Base-by-base conservation (phyloP, 2,329 filamentous ascomycete genomes). In the Colletotrichum theobromicola region DNA sequence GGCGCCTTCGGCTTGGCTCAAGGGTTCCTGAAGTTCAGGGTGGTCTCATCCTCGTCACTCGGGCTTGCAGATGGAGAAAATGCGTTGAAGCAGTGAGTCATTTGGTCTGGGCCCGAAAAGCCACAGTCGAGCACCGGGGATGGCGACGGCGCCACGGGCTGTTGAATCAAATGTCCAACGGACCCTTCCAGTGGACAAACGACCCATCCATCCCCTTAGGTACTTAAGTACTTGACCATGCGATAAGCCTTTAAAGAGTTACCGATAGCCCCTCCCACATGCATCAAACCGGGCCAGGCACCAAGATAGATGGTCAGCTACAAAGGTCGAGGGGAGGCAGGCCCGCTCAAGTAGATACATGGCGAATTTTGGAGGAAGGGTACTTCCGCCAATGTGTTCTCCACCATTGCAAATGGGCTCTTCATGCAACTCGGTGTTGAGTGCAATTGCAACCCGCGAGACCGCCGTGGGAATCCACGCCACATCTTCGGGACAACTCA, bases 381-480 rank as follows among this genome's bases (percentile, higher is more conserved):
- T 34, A 34, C 28, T n/a, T 46, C 57, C 46, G 66, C 63, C 70
- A 73, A 73, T 70, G 37, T 63, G 7, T 42, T 73, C 70, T 26
- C 70, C 70, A 73, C 70, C 57, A 32, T 30, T 58, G 58, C 37
- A 72, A 58, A 72, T 70, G 70, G 69, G 70, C 66, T 70, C 70
- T 73, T 73, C 70, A 73, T 70, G 70, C 70, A 64, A 64, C n/a
- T 18, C 24, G 35, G 35, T 28, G 61, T 37, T 28, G 35, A 37
- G 18, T 30, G 28, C 61, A 46, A 46, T 24, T 63, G 32, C 60
- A 72, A 72, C 57, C 64, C 57, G 62, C 53, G 55, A 68, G 53
- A 72, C 70, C 64, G 70, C 35, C 50, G 35, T 32, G 34, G 60
- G 35, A 50, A 37, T 58, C 18, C 58, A 70, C 70, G 70, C 65